These are phyloP conservation scores for Tricholoma bakamatsutake DNA, from an alignment of 768 basidiomycete genomes.

Conservation along the genomic window DNA sequence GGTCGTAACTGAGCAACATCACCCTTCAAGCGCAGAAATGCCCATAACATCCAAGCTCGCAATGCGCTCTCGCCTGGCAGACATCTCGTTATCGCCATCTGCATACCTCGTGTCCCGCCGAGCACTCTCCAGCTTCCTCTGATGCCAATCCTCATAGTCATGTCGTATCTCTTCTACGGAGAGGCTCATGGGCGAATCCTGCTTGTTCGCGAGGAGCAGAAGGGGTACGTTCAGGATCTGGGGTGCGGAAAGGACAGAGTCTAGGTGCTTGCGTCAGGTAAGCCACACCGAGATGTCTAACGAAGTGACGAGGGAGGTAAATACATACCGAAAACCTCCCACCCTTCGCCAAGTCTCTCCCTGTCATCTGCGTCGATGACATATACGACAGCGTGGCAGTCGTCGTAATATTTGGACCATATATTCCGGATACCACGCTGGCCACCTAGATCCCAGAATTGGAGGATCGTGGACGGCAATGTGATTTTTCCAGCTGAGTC, in stretches of 20 bases:
- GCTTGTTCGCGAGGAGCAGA: conserved; percentile 93
- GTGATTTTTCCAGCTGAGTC: conserved; percentile 83
- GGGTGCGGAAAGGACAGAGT: conserved; percentile 82
- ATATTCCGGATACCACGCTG: conserved; percentile 91
- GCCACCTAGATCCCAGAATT: conserved; percentile 97
- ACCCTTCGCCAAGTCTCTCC: conserved; percentile 86
- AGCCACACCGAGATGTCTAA: conserved; percentile 8
- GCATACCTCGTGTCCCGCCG: conserved; percentile 45
- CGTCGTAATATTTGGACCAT: conserved; percentile 93
- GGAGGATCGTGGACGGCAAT: conserved; percentile 87
- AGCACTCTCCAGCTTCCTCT: conserved; percentile 65
- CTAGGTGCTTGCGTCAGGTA: conserved; percentile 32
- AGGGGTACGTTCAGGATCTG: conserved; percentile 88
- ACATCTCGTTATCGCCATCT: conserved; percentile 39
- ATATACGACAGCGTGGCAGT: conserved; percentile 95
- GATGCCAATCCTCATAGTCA: conserved; percentile 84
- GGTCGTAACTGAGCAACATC: conserved; percentile 15
- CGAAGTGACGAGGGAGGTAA: background rate
- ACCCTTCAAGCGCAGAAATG: conserved; percentile 89
- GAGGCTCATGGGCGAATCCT: conserved; percentile 75
- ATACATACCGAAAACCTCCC: conserved; percentile 91
- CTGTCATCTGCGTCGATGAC: conserved; percentile 92
- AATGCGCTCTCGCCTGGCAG: conserved; percentile 45
- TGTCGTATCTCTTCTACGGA: conserved; percentile 89
- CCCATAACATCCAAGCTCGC: conserved; percentile 88